These are phyloP conservation scores for Ophiostoma ips DNA, from an alignment of 2,329 filamentous ascomycete species.

Conservation along the genomic window DNA sequence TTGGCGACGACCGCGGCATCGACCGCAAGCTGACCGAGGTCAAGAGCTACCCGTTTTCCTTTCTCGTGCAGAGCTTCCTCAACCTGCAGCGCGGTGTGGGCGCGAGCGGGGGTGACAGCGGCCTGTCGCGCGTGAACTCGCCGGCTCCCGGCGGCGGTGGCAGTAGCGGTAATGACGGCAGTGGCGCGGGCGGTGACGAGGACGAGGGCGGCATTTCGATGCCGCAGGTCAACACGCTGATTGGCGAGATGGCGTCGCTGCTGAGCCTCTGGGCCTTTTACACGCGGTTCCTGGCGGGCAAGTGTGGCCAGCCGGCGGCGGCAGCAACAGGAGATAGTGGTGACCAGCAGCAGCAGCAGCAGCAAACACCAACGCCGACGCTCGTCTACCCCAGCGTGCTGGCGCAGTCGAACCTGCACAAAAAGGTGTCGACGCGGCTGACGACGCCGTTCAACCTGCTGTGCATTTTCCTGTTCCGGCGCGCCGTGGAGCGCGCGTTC, in stretches of 20 bases:
- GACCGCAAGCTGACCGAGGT: slow-evolving; percentile 84
- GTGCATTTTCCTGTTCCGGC: slow-evolving; percentile 91
- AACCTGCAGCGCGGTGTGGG: background rate
- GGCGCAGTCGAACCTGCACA: slow-evolving; percentile 61
- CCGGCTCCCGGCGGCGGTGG: slow-evolving; percentile 47
- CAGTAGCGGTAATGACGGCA: slow-evolving; percentile 20
- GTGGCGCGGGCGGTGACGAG: slow-evolving; percentile 47
- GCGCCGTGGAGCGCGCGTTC: slow-evolving; percentile 94
- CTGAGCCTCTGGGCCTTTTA: slow-evolving; percentile 88
- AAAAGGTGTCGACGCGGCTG: slow-evolving; percentile 64
- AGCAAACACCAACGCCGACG: background rate
- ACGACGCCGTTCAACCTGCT: slow-evolving; percentile 75
- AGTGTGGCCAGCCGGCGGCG: slow-evolving; percentile 45
- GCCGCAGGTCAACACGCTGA: slow-evolving; percentile 81
- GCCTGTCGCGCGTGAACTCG: slow-evolving; percentile 58
- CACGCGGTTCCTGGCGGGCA: slow-evolving; percentile 72
- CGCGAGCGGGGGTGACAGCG: slow-evolving; percentile 23
- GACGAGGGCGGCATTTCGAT: slow-evolving; percentile 94
- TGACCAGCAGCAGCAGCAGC: background rate
- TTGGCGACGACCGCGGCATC: slow-evolving; percentile 77
- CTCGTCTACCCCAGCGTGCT: slow-evolving; percentile 62
- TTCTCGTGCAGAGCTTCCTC: slow-evolving; percentile 87
- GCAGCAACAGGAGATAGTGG: background rate
- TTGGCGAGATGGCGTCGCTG: slow-evolving; percentile 86
- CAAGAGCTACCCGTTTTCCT: slow-evolving; percentile 95